Base-by-base conservation (phyloP, 1,284 basidiomycete genomes). In the Meira nashicola region DNA sequence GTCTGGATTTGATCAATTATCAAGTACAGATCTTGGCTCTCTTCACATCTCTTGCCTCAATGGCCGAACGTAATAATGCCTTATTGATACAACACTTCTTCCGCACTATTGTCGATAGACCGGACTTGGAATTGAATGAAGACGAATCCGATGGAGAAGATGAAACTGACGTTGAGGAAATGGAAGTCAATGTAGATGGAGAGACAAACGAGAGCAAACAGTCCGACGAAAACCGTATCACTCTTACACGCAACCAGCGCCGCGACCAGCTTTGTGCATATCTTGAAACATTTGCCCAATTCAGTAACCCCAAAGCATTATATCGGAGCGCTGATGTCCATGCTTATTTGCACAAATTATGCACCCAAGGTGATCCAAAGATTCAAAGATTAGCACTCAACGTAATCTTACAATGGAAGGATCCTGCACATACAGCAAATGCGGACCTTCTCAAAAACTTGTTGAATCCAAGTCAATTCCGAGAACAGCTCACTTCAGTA, bases 301-400 rank as follows among this genome's bases (percentile, higher is more conserved):
- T 99, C 76, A 82, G 82, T 68, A 96, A 96, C 73, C 92, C 92
- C 10, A 93, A 92, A 79, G 89, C 90, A 0, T 82, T 95, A 1
- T 85, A 86, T 71, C 83, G 85, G 2, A 84, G 89, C 0, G 83
- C 86, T 10, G 83, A 83, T 0, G 83, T 98, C 15, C 85, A 85
- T 59, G 60, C 78, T 0, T 80, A 91, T 21, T 92, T 94, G 79
- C 83, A 84, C 14, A 81, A 83, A 15, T 83, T 92, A n/a, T 84
- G 96, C 37, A 87, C 92, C 1, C 87, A 92, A 65, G 89, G 92
- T 0, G 93, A 98, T 69, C 83, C 86, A 11, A 78, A 84, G 4
- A 81, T 97, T 8, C 94, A 96, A 79, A 83, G 81, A 11, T 81
- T 87, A 1, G 86, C 92, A 0, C 82, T 98, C 2, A 84, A 85